Evolutionary conservation across 2,329 filamentous ascomycete species (phyloP), one percentile per base, ranked within the genome.

Genomic region (Hypoxylon sp.): DNA sequence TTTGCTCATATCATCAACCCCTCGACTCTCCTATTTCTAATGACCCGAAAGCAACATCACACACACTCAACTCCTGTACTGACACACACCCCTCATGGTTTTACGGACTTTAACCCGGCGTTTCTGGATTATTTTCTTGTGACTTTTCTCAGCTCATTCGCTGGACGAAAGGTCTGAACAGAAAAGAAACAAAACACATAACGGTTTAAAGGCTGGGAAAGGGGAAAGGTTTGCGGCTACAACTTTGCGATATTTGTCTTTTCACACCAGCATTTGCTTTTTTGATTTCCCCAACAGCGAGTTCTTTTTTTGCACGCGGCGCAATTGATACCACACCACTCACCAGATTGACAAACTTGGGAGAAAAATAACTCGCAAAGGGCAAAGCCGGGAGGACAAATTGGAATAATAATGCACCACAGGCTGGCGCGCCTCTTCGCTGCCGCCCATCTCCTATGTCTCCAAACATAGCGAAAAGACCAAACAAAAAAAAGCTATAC

Each of bases 381-480:
- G 30, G 36, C 56, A 58, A 61, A 60, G 65, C 67, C 70, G 70
- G 63, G 73, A 72, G 74, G 68, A 73, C 70, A 75, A 72, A 73
- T 73, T 63, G 45, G 36, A 65, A n/a, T n/a, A 53, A 43, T 23
- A 65, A 71, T 65, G 72, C 70, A 75, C 75, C 75, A 77, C 75
- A 73, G 75, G 75, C 71, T 76, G 75, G 75, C 72, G 74, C 75
- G 72, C 75, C 75, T 72, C 63, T 76, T 76, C 73, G 76, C 75
- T 72, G 74, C 75, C 75, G 73, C 58, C 71, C 69, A 73, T 76
- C 70, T 76, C 69, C 63, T 77, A 76, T 78, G 72, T 77, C 74
- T 73, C 74, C 63, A 63, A 60, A 45, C 36, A 64, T 43, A 55
- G 32, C 25, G 25, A 64, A 48, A 60, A 65, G 43, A 58, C 10